Base-by-base conservation (phyloP, 176 grass and related monocot species). In the Dendrocalamus sinicus region DNA sequence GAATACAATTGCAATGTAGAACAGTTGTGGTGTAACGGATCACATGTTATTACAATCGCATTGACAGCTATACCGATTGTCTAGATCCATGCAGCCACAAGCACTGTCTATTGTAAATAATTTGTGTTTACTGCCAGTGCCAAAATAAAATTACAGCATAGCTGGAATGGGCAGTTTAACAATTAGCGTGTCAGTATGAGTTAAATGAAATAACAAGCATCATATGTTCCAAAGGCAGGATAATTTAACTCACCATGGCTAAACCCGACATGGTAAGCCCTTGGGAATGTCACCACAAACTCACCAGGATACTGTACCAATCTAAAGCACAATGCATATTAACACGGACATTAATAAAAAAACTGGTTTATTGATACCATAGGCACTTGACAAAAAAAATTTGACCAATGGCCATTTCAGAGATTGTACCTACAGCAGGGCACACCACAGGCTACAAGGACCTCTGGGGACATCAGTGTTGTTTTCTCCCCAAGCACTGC, bases 281-380 rank as follows among this genome's bases (percentile, higher is more conserved):
- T 92, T 79, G 97, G 97, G 89, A 99, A 99, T 1, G 97, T 99
- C 83, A 99, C 94, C 24, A 99, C 97, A 74, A 99, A 99, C 75
- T 99, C 97, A 39, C 97, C 97, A 63, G 97, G 94, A 85, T 96
- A 87, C 43, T 99, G 97, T n/a, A 99, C 94, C 86, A 99, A 89
- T 87, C 94, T 99, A 85, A 85, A 89, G 65, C 8, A 88, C 52
- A 80, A 70, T 37, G 62, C 30, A 70, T 58, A 40, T 43, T 46
- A 73, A 19, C 40, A 88, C 26, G 77, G 1, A 41, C 61, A 81
- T 76, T 81, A 13, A 77, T 67, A 71, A 7, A 26, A 14, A 66
- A 39, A 40, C 3, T 37, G 35, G 35, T 11, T 44, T 44, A 8
- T 47, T 47, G 10, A 70, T 52, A 52, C 12, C 48, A 65, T 73